Evolutionary conservation across 331 rosid genomes (phyloP).

Genomic region (Telfairia occidentalis): DNA sequence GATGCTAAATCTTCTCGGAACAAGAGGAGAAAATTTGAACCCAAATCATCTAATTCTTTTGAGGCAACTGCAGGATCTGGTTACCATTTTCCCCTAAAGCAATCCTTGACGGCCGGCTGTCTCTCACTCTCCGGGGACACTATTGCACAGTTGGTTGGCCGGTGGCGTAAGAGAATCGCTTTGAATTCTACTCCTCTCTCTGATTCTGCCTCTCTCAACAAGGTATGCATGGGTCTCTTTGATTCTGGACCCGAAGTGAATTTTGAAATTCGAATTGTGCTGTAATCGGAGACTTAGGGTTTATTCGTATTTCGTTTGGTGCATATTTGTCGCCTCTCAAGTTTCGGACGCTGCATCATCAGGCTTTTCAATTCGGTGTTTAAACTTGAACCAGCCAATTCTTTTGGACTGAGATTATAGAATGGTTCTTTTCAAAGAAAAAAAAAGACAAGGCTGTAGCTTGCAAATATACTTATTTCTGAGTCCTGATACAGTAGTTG

Average conservation of each 20-base stretch:
- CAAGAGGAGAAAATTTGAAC: constrained; percentile 27
- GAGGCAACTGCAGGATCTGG: constrained; percentile 40
- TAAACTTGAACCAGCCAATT: background rate
- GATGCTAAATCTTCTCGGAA: constrained; percentile 14
- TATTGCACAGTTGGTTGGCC: constrained; percentile 59
- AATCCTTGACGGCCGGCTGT: constrained; percentile 67
- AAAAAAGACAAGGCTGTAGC: too few species aligned
- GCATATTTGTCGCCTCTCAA: background rate
- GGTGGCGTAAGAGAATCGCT: constrained; percentile 38
- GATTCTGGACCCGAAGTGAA: background rate
- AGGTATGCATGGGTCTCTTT: background rate
- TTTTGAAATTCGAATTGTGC: background rate
- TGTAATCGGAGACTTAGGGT: background rate
- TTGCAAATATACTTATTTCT: background rate
- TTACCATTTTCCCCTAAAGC: constrained; percentile 55
- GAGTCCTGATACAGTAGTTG: background rate
- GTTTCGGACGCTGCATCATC: background rate
- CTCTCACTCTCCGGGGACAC: constrained; percentile 79
- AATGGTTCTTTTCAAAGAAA: background rate
- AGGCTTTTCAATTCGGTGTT: background rate
- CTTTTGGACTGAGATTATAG: background rate
- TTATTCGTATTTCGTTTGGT: background rate
- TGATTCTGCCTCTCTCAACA: constrained; percentile 30
- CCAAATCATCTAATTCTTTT: constrained; percentile 30
- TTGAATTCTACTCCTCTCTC: constrained; percentile 5